Evolutionary conservation across 306 rosid genomes (phyloP), one percentile per base, ranked within the genome.

Genomic region (Amphicarpaea edgeworthii): DNA sequence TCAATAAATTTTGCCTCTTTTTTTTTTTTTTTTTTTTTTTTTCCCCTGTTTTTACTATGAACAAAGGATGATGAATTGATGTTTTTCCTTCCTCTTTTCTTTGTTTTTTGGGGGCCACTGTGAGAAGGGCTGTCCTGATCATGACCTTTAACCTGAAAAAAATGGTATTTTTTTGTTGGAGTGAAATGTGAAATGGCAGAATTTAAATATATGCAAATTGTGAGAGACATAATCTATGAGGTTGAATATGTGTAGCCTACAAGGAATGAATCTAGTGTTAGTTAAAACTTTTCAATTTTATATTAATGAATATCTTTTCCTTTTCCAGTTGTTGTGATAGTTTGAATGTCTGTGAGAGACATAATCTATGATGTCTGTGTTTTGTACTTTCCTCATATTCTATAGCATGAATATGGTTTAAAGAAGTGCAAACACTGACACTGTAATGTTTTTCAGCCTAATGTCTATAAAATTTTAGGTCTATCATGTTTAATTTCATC

Each of bases 401-500:
- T 58, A n/a, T 15, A 12, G 1, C 54, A 21, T 23, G 32, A 15
- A 50, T 51, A 23, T 43, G 28, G 47, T 57, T 12, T 57, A 42
- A 17, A 62, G 47, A 47, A 47, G n/a, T 37, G 21, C 42, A 62
- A 19, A 14, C 17, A 38, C 37, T 37, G 41, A 61, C 63, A 23
- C 11, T 59, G 15, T 7, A 15, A 28, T 37, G 15, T 21, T 51
- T 41, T 53, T 65, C 51, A 7, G n/a, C 70, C 63, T 38, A 50
- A 60, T 30, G 3, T 45, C 26, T 5, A 15, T 46, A n/a, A 42
- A 19, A 16, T 55, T 32, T 37, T 66, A 43, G 20, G 38, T 24
- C 17, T 50, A 61, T 60, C 6, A 68, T 58, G 64, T 68, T 64
- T 38, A 61, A 69, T 24, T 68, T 20, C 8, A 14, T 53, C 73